A percentile compares a stretch with the other conserved stretches of the same genome.
phyloP scores from a whole-genome alignment of 1,139 yeast species.

The Suhomyces kunorum region DNA sequence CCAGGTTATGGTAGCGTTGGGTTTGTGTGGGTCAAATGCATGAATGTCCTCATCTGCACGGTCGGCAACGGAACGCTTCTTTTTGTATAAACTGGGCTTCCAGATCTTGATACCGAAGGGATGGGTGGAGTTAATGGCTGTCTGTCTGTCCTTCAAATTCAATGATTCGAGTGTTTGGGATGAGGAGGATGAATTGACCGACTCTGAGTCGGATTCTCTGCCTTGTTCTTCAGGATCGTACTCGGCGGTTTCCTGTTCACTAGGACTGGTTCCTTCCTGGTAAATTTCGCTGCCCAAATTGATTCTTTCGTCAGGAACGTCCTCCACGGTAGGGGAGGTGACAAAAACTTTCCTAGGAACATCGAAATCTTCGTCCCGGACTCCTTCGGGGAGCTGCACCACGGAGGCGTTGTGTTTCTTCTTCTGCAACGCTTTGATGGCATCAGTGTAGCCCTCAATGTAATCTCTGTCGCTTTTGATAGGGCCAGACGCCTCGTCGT shows the following conservation, averaged over 20 bases:
- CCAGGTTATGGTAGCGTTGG: slow-evolving; percentile 55
- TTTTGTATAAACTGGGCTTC: slow-evolving; percentile 97
- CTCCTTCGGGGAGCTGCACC: slow-evolving; percentile 17
- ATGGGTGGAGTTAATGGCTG: slow-evolving; percentile 94
- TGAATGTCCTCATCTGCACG: slow-evolving; percentile 95
- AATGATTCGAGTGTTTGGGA: slow-evolving; percentile 71
- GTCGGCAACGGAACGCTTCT: slow-evolving; percentile 85
- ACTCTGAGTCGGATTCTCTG: slow-evolving; percentile 31
- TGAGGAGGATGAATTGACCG: slow-evolving; percentile 42
- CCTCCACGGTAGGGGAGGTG: slow-evolving; percentile 1
- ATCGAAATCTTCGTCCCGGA: background rate
- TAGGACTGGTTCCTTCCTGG: background rate
- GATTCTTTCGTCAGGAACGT: background rate
- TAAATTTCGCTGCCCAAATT: background rate
- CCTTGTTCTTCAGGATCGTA: slow-evolving; percentile 21
- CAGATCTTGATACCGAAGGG: slow-evolving; percentile 98
- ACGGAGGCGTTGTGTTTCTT: slow-evolving; percentile 11
- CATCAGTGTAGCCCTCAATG: slow-evolving; percentile 72
- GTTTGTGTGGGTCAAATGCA: slow-evolving; percentile 58
- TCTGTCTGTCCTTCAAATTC: slow-evolving; percentile 90
- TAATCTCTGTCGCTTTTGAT: slow-evolving; percentile 54
- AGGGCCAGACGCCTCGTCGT: slow-evolving; percentile 31
- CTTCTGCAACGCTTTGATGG: slow-evolving; percentile 48
- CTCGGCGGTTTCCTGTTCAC: slow-evolving; percentile 15
- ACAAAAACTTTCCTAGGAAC: background rate